These are phyloP conservation scores for Teunomyces barrocoloradensis DNA, from an alignment of 805 yeast species.

Conservation along the genomic window DNA sequence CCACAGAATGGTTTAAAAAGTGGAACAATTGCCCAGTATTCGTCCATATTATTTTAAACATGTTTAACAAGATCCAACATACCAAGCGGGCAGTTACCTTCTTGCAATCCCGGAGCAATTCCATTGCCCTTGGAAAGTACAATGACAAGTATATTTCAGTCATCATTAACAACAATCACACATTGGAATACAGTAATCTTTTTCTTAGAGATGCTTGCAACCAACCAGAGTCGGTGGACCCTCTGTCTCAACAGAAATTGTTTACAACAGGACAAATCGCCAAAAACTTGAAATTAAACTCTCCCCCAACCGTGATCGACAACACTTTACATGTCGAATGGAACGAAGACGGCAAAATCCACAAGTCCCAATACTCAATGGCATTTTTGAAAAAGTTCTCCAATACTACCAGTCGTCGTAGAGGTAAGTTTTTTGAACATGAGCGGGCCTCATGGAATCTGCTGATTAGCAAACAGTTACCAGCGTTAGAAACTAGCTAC, in stretches of 20 bases:
- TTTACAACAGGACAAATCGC: conserved; percentile 58
- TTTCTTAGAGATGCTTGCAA: conserved; percentile 68
- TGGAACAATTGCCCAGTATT: background rate
- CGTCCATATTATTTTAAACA: background rate
- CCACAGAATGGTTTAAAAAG: conserved; percentile 2
- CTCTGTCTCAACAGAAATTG: conserved; percentile 55
- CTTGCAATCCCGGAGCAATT: conserved; percentile 2
- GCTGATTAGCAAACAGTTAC: background rate
- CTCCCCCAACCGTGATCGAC: conserved; percentile 30
- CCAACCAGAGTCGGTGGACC: conserved; percentile 49
- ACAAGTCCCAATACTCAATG: conserved; percentile 39
- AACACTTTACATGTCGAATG: conserved; percentile 41
- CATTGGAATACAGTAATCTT: conserved; percentile 44
- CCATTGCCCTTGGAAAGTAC: conserved; percentile 14
- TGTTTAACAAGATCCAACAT: background rate
- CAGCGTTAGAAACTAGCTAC: conserved; percentile 29
- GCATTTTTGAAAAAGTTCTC: conserved; percentile 48
- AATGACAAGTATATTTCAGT: conserved; percentile 26
- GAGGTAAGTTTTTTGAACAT: conserved; percentile 35
- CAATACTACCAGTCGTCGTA: conserved; percentile 25
- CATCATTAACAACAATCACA: conserved; percentile 14
- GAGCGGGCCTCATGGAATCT: conserved; percentile 39
- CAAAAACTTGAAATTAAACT: conserved; percentile 32
- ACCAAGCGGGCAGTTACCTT: background rate
- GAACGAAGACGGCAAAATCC: conserved; percentile 25